Percentiles rank a stretch among this genome's conserved stretches.
Evolutionary conservation across 108 stramenopile genomes (phyloP).

Genomic region (Skeletonema marinoi): DNA sequence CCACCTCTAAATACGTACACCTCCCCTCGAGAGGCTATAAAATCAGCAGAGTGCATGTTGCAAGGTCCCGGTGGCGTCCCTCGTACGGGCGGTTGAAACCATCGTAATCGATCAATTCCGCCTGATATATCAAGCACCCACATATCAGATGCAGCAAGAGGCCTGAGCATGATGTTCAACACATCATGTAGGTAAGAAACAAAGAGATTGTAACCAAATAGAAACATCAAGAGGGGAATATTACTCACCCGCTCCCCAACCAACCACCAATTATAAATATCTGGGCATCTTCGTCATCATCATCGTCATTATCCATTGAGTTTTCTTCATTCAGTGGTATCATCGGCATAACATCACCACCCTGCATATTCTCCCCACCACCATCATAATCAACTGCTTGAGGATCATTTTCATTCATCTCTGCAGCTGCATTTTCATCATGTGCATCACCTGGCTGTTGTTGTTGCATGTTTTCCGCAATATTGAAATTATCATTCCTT

Average conservation of each 20-base stretch:
- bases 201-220: too few relatives aligned
- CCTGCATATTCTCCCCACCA: neutral
- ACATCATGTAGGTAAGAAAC: too few relatives aligned
- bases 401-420: slow-evolving; percentile 6
- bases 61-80: slow-evolving; percentile 90
- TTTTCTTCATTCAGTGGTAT: neutral
- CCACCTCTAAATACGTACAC: slow-evolving; percentile 94
- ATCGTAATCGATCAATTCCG: slow-evolving; percentile 49
- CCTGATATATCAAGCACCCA: slow-evolving; percentile 81
- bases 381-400: neutral
- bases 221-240: too few relatives aligned
- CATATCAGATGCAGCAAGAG: slow-evolving; percentile 88
- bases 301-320: slow-evolving; percentile 6
- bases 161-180: slow-evolving; percentile 28
- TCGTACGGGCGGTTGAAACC: slow-evolving; percentile 59
- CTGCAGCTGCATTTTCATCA: neutral
- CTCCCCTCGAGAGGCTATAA: slow-evolving; percentile 56
- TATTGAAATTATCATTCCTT: neutral
- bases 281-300: slow-evolving; percentile 55
- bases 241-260: slow-evolving; percentile 67
- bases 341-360: neutral
- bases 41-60: slow-evolving; percentile 97
- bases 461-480: neutral
- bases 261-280: slow-evolving; percentile 95
- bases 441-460: neutral